These are phyloP conservation scores for Brassica juncea DNA, from an alignment of 345 rosid genomes.

Conservation along the genomic window DNA sequence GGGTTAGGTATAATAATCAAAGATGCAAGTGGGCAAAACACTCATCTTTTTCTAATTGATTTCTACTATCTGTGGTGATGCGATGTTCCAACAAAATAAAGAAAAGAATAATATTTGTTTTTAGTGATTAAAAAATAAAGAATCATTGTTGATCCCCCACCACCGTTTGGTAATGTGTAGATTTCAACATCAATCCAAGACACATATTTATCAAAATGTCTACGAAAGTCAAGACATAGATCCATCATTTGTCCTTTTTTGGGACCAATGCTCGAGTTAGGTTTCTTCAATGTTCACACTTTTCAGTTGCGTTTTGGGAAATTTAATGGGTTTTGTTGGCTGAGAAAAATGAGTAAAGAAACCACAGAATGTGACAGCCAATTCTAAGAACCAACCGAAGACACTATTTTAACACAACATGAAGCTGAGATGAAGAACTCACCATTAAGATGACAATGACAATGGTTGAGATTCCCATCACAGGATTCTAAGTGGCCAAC, in stretches of 20 bases:
- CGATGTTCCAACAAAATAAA: slow-evolving; percentile 21
- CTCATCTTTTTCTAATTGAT: neutral
- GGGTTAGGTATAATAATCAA: slow-evolving; percentile 12
- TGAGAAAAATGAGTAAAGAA: slow-evolving; percentile 13
- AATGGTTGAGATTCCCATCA: slow-evolving; percentile 64
- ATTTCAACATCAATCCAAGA: slow-evolving; percentile 54
- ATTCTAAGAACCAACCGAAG: slow-evolving; percentile 22
- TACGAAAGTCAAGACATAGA: slow-evolving; percentile 59
- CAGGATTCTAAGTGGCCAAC: slow-evolving; percentile 90
- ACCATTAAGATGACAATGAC: slow-evolving; percentile 68
- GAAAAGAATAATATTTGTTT: slow-evolving; percentile 3
- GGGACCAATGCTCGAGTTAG: slow-evolving; percentile 54
- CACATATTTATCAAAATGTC: slow-evolving; percentile 61
- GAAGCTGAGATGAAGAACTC: slow-evolving; percentile 39
- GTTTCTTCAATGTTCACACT: slow-evolving; percentile 35
- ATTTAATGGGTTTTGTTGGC: slow-evolving; percentile 5
- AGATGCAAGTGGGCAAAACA: slow-evolving; percentile 11
- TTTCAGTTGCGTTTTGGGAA: slow-evolving; percentile 38
- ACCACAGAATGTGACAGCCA: slow-evolving; percentile 26
- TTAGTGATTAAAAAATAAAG: slow-evolving; percentile 48
- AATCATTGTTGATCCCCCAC: slow-evolving; percentile 42
- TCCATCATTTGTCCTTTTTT: slow-evolving; percentile 38
- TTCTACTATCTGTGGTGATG: slow-evolving; percentile 25
- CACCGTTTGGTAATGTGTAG: slow-evolving; percentile 9
- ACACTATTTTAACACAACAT: slow-evolving; percentile 5